Percentiles rank a stretch among this genome's conserved stretches.
phyloP scores from a whole-genome alignment of 225 moss, liverwort and hornwort genomes.

The Takakia lepidozioides region DNA sequence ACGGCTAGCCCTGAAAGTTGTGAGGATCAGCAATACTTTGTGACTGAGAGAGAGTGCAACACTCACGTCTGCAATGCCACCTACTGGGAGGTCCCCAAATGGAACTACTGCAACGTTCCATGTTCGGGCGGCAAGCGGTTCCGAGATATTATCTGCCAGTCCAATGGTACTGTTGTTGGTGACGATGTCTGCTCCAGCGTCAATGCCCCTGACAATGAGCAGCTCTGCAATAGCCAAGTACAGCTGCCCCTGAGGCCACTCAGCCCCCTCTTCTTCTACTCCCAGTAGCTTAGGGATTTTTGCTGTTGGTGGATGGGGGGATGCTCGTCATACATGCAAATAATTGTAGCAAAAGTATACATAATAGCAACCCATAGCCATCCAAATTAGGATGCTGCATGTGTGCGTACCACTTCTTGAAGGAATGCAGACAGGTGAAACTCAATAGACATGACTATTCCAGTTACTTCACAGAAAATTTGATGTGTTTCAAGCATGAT shows the following conservation, averaged over 20 bases:
- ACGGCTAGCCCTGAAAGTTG: conserved; percentile 53
- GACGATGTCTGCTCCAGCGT: conserved; percentile 21
- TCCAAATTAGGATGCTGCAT: too few species aligned
- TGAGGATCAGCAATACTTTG: conserved; percentile 6
- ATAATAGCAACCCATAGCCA: too few species aligned
- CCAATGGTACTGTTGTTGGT: conserved; percentile 18
- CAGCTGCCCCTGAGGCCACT: neutral
- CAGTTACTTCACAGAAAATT: too few species aligned
- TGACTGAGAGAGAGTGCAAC: conserved; percentile 29
- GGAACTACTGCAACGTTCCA: conserved; percentile 84
- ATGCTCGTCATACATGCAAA: too few species aligned
- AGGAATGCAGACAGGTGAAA: too few species aligned
- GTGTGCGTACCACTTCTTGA: too few species aligned
- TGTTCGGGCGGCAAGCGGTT: conserved; percentile 47
- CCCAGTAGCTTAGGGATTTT: too few species aligned
- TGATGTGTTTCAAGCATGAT: too few species aligned
- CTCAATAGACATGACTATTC: too few species aligned
- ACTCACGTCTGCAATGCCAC: conserved; percentile 30
- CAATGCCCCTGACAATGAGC: conserved; percentile 18
- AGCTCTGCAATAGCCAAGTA: conserved; percentile 63
- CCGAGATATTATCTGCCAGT: conserved; percentile 39
- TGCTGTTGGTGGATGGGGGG: too few species aligned
- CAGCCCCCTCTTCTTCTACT: neutral
- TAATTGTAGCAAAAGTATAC: too few species aligned
- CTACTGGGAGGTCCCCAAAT: conserved; percentile 48